Evolutionary conservation across 2,329 filamentous ascomycete genomes (phyloP), one percentile per base, ranked within the genome.

Genomic region (Ophiostoma fasciatum): DNA sequence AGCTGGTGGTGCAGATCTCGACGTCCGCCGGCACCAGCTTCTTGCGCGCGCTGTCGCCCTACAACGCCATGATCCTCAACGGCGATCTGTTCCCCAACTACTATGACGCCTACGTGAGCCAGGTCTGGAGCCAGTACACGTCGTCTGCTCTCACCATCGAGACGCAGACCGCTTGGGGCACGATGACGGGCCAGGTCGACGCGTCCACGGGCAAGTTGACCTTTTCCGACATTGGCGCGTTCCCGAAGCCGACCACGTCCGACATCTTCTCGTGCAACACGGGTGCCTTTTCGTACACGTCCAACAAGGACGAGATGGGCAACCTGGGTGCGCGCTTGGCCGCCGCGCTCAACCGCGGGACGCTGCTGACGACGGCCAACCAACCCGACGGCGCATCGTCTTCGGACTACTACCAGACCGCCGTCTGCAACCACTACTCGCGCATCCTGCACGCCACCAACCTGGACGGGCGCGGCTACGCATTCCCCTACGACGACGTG

Each of bases 271-370:
- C 57, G 33, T 71, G 66, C 56, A 61, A 55, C 51, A 58, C 56
- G n/a, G 74, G 74, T 0, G 67, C 73, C 1, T 78, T 78, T 53
- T 53, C 47, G 28, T 58, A 58, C 33, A 46, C 58, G 5, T 55
- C 54, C 26, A 59, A 62, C 37, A 49, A 55, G 3, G 58, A 57
- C 33, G 56, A 63, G 48, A 62, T 66, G 50, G 68, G 71, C 41
- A 74, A 75, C 42, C 68, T 87, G 38, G 75, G 76, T 8, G 79
- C 83, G 0, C 66, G 82, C n/a, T 58, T 90, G 12, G 70, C 78
- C 0, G 82, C 82, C 1, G 80, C 78, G 1, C 71, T 88, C 48
- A 84, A 87, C 56, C 68, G 82, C 17, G 75, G 70, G 23, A 87
- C 78, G 10, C 56, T 90, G 41, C 55, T 81, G 33, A 49, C 55